phyloP scores from a whole-genome alignment of 2,329 filamentous ascomycete species.

The Aspergillus sp. region DNA sequence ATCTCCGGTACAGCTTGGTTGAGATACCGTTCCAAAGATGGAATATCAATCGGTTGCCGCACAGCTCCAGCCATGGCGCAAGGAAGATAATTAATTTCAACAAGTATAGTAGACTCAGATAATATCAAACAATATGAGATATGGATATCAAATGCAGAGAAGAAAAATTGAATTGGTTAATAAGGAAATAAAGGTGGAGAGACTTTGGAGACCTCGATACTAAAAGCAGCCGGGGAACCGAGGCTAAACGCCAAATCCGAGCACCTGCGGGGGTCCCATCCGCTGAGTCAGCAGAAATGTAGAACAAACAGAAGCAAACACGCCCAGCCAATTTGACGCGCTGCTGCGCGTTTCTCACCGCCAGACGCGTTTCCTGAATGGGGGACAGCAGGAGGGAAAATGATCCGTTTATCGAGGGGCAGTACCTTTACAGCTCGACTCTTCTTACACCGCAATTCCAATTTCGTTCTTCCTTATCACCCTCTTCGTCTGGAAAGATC shows the following conservation, averaged over 20 bases:
- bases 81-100: not conserved
- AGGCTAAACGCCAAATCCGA: conserved; percentile 5
- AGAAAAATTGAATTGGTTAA: too few relatives aligned
- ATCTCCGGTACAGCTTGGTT: conserved; percentile 74
- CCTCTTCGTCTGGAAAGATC: not conserved
- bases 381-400: too few relatives aligned
- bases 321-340: conserved; percentile 13
- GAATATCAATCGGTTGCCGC: conserved; percentile 83
- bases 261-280: not conserved
- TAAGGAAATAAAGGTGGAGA: not conserved
- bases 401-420: too few relatives aligned
- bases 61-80: conserved; percentile 73
- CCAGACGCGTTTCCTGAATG: conserved; percentile 10
- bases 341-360: conserved; percentile 19
- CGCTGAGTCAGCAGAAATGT: not conserved
- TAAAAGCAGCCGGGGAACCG: conserved; percentile 15
- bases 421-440: too few relatives aligned
- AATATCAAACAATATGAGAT: too few relatives aligned
- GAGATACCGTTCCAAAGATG: conserved; percentile 75
- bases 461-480: not conserved
- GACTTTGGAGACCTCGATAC: too few relatives aligned
- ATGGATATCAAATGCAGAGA: too few relatives aligned
- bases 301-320: conserved; percentile 8
- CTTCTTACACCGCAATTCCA: conserved; percentile 1
- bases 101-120: too few relatives aligned